Evolutionary conservation across 345 rosid genomes (phyloP), one percentile per base, ranked within the genome.

Genomic region (Hibiscus syriacus): DNA sequence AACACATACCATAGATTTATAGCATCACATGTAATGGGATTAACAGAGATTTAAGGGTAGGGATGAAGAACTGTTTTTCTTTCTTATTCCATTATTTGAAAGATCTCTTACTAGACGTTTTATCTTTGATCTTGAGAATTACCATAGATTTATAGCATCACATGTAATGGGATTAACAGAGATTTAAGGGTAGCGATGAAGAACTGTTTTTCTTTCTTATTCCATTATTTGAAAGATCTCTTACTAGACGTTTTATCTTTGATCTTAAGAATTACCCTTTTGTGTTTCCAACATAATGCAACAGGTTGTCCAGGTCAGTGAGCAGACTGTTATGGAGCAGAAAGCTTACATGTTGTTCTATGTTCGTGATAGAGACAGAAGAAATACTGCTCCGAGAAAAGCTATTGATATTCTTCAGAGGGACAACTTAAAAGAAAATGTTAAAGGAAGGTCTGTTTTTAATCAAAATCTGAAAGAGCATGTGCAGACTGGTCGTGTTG

Each of bases 271-370:
- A 64, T 19, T 10, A 39, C 4, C 13, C 34, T n/a, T n/a, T n/a
- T n/a, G n/a, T n/a, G n/a, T 26, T 56, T 36, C 22, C 10, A 30
- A 32, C 63, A 75, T 65, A 20, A 71, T 78, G 75, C 57, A 70
- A 68, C 88, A 93, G 98, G 98, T 93, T 71, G 29, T 66, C 65
- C 92, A 82, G 71, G 99, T 91, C 71, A 80, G 85, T 25, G 96
- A 94, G 80, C 85, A 80, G 67, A 73, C 78, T 17, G 98, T 94
- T 64, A 76, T 91, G 50, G 80, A 87, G 4, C 98, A 94, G 80
- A 91, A 89, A 83, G 99, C 99, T 45, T 94, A 94, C 76, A 94
- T 94, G 99, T 68, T 94, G 69, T 94, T 94, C 77, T 94, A 94
- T 84, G 97, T 94, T 46, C 96, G 92, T 67, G 97, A n/a, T n/a